Evolutionary conservation across 2,329 filamentous ascomycete genomes (phyloP), one percentile per base, ranked within the genome.

Genomic region (Helminthosporium solani): DNA sequence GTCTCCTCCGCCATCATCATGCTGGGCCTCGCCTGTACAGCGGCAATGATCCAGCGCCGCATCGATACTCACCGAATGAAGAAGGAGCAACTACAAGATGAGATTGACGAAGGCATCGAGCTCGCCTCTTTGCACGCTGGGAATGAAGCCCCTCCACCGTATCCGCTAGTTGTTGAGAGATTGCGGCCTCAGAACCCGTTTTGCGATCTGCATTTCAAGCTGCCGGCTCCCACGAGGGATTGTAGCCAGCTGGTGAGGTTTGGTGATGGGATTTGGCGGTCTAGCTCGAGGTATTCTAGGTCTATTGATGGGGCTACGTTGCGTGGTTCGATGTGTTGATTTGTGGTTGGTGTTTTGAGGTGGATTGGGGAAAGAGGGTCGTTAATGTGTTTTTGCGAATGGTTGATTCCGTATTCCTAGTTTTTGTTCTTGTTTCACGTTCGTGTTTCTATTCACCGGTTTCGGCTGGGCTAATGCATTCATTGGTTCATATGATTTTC

Each of bases 301-400:
- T 25, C 16, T n/a, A 18, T 41, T 35, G 40, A 44, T 48, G 46
- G 41, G 23, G 37, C 33, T 37, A 41, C 46, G 33, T 8, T 44
- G 40, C 27, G 35, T 3, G 33, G 14, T 30, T 16, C n/a, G 5
- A 25, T 19, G n/a, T 11, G 6, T 15, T 30, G 12, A n/a, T 15
- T 2, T 6, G 7, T 30, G 23, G 23, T 2, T 30, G 6, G 23
- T 9, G 23, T 25, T 6, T 5, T 9, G 23, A 6, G 23, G 23
- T 5, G 9, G 23, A 9, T 25, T 5, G 23, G 23, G 9, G 23
- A 9, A 6, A 9, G 23, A 25, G 23, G 23, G 23, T 25, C 9
- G 23, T 25, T 25, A 9, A 6, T 25, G 9, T 25, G 23, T n/a
- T n/a, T n/a, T n/a, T n/a, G n/a, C n/a, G n/a, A n/a, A n/a, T n/a